Evolutionary conservation across 306 rosid genomes (phyloP).

Genomic region (Vigna reflexopilosa): DNA sequence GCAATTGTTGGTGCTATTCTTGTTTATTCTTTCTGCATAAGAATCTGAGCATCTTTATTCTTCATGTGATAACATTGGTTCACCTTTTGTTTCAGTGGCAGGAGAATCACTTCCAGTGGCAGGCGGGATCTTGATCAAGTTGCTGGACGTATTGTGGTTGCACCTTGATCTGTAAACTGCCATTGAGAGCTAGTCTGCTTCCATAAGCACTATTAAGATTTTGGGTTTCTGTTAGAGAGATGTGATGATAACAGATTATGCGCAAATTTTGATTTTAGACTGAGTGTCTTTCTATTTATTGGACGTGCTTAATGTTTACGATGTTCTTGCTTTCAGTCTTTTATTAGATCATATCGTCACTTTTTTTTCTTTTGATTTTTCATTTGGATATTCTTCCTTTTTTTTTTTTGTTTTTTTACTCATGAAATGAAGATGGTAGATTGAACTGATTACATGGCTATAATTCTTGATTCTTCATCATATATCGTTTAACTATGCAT

Average conservation of each 20-base stretch:
- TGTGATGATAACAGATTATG: slow-evolving; percentile 32
- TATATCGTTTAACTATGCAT: too few relatives aligned
- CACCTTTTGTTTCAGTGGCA: slow-evolving; percentile 44
- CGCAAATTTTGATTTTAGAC: slow-evolving; percentile 43
- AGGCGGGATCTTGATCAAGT: slow-evolving; percentile 54
- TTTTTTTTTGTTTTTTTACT: neutral
- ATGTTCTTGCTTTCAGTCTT: slow-evolving; percentile 2
- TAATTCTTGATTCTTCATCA: too few relatives aligned
- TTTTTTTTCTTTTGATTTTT: slow-evolving; percentile 10
- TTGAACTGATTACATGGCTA: neutral
- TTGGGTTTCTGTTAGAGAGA: slow-evolving; percentile 23
- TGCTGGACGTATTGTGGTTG: slow-evolving; percentile 47
- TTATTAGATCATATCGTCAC: neutral
- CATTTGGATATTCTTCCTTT: neutral
- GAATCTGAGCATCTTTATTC: neutral
- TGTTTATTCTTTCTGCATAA: neutral
- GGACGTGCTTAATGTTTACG: slow-evolving; percentile 26
- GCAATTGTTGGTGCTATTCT: neutral
- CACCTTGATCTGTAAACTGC: slow-evolving; percentile 43
- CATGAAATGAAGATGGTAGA: neutral
- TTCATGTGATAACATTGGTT: neutral
- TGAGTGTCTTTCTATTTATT: slow-evolving; percentile 18
- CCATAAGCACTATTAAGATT: slow-evolving; percentile 19
- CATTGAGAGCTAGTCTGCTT: neutral
- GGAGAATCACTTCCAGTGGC: slow-evolving; percentile 53